These are phyloP conservation scores for Talaromyces sp. DNA, from an alignment of 2,329 filamentous ascomycete genomes.

Conservation along the genomic window DNA sequence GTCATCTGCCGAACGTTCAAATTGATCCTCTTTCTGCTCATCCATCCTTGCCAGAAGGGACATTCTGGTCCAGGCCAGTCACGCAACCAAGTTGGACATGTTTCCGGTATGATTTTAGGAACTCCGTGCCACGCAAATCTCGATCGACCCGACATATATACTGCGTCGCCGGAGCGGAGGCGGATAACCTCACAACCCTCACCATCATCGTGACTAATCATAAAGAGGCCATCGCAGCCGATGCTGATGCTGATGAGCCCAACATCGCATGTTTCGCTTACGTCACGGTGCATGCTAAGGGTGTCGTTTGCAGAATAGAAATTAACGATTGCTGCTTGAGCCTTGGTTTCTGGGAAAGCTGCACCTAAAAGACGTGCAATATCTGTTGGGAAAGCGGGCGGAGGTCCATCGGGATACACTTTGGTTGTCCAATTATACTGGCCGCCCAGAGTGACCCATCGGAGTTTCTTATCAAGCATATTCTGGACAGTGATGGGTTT, in stretches of 20 bases:
- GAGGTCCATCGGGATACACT: slow-evolving; percentile 63
- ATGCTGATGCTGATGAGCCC: slow-evolving; percentile 81
- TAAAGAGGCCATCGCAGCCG: slow-evolving; percentile 85
- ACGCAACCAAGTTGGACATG: slow-evolving; percentile 69
- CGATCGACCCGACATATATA: slow-evolving; percentile 79
- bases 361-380: slow-evolving; percentile 61
- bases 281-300: slow-evolving; percentile 87
- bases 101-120: slow-evolving; percentile 73
- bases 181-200: slow-evolving; percentile 48
- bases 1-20: slow-evolving; percentile 64
- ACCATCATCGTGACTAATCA: slow-evolving; percentile 63
- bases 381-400: slow-evolving; percentile 70
- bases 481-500: slow-evolving; percentile 64
- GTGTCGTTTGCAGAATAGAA: slow-evolving; percentile 87
- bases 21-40: slow-evolving; percentile 82
- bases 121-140: slow-evolving; percentile 95
- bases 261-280: slow-evolving; percentile 75
- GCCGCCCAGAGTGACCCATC: slow-evolving; percentile 90
- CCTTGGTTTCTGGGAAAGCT: slow-evolving; percentile 70
- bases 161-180: slow-evolving; percentile 77
- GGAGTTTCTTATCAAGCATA: slow-evolving; percentile 72
- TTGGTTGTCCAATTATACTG: slow-evolving; percentile 96
- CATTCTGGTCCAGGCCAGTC: slow-evolving; percentile 65
- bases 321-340: slow-evolving; percentile 91
- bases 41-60: slow-evolving; percentile 76